Conservation (phyloP, 2,329 filamentous ascomycete genomes). For the Arthrobotrys conoides region DNA sequence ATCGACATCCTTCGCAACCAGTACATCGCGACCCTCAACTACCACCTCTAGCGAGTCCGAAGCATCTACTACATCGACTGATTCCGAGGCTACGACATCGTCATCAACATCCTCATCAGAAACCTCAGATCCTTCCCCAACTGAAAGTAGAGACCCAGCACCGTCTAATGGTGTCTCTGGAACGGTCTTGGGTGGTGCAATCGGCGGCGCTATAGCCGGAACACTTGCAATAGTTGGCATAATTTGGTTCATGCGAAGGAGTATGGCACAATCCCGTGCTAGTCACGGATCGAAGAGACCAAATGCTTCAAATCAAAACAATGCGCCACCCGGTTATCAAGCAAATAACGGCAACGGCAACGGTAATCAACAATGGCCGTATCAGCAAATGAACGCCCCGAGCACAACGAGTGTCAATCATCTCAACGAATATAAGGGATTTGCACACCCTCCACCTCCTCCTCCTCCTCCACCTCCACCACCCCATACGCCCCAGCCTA, state of each 20-base stretch:
- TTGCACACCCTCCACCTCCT: conserved; percentile 11
- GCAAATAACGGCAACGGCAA: background rate
- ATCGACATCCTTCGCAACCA: conserved; percentile 15
- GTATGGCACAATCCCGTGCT: conserved; percentile 47
- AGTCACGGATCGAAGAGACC: conserved; percentile 7
- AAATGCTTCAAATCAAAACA: background rate
- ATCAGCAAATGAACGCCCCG: conserved; percentile 48
- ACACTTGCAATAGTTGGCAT: conserved; percentile 53
- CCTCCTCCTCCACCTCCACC: background rate
- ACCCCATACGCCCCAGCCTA: background rate
- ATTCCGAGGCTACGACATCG: background rate
- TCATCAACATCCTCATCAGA: background rate
- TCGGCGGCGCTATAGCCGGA: conserved; percentile 45
- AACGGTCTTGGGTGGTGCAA: conserved; percentile 36
- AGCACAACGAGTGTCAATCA: conserved; percentile 44
- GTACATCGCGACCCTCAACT: conserved; percentile 29
- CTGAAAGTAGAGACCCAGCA: conserved; percentile 6
- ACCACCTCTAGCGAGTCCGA: conserved; percentile 17
- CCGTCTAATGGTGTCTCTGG: conserved; percentile 15
- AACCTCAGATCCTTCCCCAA: conserved; percentile 3
- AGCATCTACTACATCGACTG: conserved; percentile 9
- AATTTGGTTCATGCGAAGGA: conserved; percentile 49
- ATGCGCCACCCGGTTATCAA: conserved; percentile 17
- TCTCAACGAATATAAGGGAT: conserved; percentile 41
- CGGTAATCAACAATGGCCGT: conserved; percentile 44